phyloP scores from a whole-genome alignment of 164 flowering plant species.

The Magnolia sinica region DNA sequence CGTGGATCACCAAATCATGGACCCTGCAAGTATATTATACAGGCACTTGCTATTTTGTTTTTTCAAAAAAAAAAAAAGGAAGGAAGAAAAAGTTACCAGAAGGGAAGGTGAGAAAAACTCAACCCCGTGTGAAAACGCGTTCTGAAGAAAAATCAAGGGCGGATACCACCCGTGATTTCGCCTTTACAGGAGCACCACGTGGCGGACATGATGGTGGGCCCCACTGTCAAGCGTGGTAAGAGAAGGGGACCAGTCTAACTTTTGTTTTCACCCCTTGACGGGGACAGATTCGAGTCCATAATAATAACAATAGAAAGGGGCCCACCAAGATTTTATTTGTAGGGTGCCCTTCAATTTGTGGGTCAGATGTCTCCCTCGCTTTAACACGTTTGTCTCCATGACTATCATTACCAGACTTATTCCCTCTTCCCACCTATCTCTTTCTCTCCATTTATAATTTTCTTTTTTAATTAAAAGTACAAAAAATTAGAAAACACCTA shows the following conservation, averaged over 20 bases:
- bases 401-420: slow-evolving; percentile 5
- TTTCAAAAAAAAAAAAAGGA: too few species aligned
- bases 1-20: too few species aligned
- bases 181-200: neutral
- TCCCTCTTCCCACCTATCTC: neutral
- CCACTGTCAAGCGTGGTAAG: neutral
- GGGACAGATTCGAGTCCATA: slow-evolving; percentile 4
- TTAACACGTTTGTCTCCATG: neutral
- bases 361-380: neutral
- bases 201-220: neutral
- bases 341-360: neutral
- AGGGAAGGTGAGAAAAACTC: too few species aligned
- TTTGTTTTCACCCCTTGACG: neutral
- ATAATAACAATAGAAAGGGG: neutral
- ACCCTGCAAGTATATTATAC: too few species aligned
- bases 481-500: neutral
- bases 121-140: slow-evolving; percentile 2
- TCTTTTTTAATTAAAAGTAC: neutral
- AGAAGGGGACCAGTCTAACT: neutral
- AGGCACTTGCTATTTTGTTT: too few species aligned
- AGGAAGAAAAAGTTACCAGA: too few species aligned
- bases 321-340: slow-evolving; percentile 4
- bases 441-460: neutral
- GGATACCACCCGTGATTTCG: slow-evolving; percentile 3
- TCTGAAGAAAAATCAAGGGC: neutral